Evolutionary conservation across 495 filamentous ascomycete genomes (phyloP).

Genomic region (Penicillium riverlandense): DNA sequence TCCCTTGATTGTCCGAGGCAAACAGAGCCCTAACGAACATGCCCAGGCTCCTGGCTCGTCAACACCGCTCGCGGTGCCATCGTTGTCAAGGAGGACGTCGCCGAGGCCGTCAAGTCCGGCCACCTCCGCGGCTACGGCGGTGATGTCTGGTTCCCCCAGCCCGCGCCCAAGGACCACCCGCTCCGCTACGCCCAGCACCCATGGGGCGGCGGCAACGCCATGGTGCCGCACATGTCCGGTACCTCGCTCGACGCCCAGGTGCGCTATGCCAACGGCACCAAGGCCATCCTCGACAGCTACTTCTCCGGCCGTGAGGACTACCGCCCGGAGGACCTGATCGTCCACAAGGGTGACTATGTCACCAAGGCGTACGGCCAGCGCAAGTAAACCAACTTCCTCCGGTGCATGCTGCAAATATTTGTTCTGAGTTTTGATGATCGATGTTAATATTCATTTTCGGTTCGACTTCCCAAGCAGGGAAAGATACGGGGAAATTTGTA

Average conservation of each 20-base stretch:
- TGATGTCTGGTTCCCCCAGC: slow-evolving; percentile 91
- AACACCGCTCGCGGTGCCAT: slow-evolving; percentile 99
- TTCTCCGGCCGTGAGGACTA: slow-evolving; percentile 83
- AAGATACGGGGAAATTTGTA: slow-evolving; percentile 3
- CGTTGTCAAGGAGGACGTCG: slow-evolving; percentile 98
- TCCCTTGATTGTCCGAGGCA: too few species aligned
- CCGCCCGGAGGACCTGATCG: slow-evolving; percentile 84
- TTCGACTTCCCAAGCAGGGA: too few species aligned
- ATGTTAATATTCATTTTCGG: slow-evolving; percentile 1
- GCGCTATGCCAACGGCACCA: slow-evolving; percentile 84
- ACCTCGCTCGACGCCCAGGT: slow-evolving; percentile 96
- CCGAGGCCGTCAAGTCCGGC: slow-evolving; percentile 83
- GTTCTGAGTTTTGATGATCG: too few species aligned
- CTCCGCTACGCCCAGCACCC: slow-evolving; percentile 91
- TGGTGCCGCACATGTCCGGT: slow-evolving; percentile 97
- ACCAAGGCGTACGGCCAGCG: slow-evolving; percentile 93
- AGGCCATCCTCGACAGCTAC: slow-evolving; percentile 87
- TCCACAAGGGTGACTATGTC: slow-evolving; percentile 85
- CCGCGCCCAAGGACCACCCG: slow-evolving; percentile 87
- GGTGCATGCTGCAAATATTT: not conserved
- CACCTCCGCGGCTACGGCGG: slow-evolving; percentile 97
- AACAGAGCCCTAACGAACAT: slow-evolving; percentile 4
- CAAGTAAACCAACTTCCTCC: slow-evolving; percentile 37
- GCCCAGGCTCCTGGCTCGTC: slow-evolving; percentile 78
- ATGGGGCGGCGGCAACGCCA: slow-evolving; percentile 95